phyloP scores from a whole-genome alignment of 2,329 filamentous ascomycete species.

The Mycosphaerella sp. region DNA sequence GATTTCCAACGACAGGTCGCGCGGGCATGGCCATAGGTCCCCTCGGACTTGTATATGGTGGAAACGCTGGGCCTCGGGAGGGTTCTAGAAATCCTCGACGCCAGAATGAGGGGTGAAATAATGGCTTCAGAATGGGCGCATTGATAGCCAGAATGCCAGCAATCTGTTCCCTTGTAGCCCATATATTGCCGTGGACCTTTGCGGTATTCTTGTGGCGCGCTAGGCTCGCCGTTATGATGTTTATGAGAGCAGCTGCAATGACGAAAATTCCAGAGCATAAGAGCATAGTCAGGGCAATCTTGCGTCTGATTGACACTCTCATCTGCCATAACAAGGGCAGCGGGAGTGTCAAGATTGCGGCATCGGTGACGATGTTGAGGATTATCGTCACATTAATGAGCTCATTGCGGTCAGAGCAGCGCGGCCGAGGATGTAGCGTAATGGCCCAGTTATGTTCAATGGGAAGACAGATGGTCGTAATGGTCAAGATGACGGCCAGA shows the following conservation, averaged over 20 bases:
- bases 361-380: constrained; percentile 33
- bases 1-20: background rate
- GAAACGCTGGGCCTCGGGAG: background rate
- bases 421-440: constrained; percentile 11
- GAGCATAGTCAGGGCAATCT: constrained; percentile 32
- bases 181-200: constrained; percentile 33
- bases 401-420: background rate
- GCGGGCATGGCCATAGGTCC: too few relatives aligned
- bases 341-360: constrained; percentile 31
- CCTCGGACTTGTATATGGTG: background rate
- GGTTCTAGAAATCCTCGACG: background rate
- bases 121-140: constrained; percentile 27
- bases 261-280: constrained; percentile 35
- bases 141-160: constrained; percentile 35
- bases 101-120: constrained; percentile 7
- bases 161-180: constrained; percentile 36
- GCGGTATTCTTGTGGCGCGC: constrained; percentile 4
- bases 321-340: constrained; percentile 34
- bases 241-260: constrained; percentile 34
- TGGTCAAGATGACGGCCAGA: constrained; percentile 32
- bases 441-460: constrained; percentile 30
- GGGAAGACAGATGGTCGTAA: constrained; percentile 30
- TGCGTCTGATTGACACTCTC: constrained; percentile 29
- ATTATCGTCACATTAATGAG: constrained; percentile 29
- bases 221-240: constrained; percentile 28